A percentile compares a stretch with the other conserved stretches of the same genome.
These are phyloP conservation scores for Tetratostichococcus sp. DNA, from an alignment of 139 green algal species.

Conservation along the genomic window DNA sequence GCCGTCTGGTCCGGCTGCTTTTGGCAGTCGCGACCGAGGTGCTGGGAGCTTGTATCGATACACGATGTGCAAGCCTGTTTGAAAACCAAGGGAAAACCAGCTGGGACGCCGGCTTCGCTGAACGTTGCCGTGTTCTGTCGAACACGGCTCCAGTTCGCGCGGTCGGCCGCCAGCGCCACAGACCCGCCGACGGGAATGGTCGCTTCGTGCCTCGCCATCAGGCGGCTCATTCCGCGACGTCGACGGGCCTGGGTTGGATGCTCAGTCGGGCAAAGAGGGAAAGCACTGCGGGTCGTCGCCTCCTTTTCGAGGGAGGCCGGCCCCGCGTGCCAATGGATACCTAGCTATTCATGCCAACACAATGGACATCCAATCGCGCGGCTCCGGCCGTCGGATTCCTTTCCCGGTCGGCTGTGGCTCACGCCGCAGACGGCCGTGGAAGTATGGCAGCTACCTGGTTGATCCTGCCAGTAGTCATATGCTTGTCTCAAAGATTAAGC, in stretches of 20 bases:
- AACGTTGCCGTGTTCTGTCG: background rate
- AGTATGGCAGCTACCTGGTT: constrained; percentile 84
- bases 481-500: constrained; percentile 98
- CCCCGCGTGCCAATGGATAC: constrained; percentile 6
- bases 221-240: constrained; percentile 21
- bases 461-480: constrained; percentile 97
- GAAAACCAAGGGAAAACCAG: constrained; percentile 22
- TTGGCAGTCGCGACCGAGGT: background rate
- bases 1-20: background rate
- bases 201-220: background rate
- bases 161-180: constrained; percentile 24
- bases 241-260: constrained; percentile 20
- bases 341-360: constrained; percentile 4
- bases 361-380: constrained; percentile 23
- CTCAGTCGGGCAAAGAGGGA: constrained; percentile 28
- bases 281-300: constrained; percentile 22
- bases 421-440: background rate
- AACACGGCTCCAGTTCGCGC: background rate
- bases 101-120: constrained; percentile 1
- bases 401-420: background rate
- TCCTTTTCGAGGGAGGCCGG: background rate
- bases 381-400: background rate
- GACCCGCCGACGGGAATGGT: constrained; percentile 26
- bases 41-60: constrained; percentile 43
- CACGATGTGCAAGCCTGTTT: constrained; percentile 42